Conservation (phyloP, 1,284 basidiomycete genomes). For the Phellopilus nigrolimitatus region DNA sequence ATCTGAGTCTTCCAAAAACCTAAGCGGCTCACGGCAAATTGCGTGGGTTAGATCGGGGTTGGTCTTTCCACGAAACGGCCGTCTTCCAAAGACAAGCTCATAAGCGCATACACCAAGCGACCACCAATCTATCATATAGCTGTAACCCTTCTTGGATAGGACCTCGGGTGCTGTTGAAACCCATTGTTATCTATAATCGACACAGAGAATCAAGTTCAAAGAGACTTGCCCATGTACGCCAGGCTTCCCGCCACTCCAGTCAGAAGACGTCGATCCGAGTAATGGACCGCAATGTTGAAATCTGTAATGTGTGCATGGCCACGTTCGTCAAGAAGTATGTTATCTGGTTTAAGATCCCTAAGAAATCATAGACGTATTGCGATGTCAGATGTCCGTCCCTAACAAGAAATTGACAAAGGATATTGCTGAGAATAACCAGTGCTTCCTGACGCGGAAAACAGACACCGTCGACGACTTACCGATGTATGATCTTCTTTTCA, state of each 20-base stretch:
- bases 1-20: conserved; percentile 76
- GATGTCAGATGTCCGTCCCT: conserved; percentile 26
- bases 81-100: conserved; percentile 86
- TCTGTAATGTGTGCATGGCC: conserved; percentile 98
- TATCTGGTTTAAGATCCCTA: conserved; percentile 97
- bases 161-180: conserved; percentile 75
- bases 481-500: conserved; percentile 89
- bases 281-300: conserved; percentile 98
- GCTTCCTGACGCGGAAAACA: neutral
- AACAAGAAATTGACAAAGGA: neutral
- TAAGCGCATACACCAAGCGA: conserved; percentile 90
- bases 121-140: conserved; percentile 95
- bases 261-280: conserved; percentile 74
- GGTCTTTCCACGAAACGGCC: conserved; percentile 89
- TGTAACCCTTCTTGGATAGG: conserved; percentile 78
- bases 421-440: neutral
- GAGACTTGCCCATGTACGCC: conserved; percentile 86
- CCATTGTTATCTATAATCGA: neutral
- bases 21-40: conserved; percentile 72
- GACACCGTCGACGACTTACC: conserved; percentile 48
- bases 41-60: conserved; percentile 87
- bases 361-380: conserved; percentile 31
- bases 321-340: conserved; percentile 91
- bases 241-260: conserved; percentile 98
- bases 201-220: neutral